Evolutionary conservation across 2,329 filamentous ascomycete genomes (phyloP), one percentile per base, ranked within the genome.

Genomic region (Aquanectria penicillioides): DNA sequence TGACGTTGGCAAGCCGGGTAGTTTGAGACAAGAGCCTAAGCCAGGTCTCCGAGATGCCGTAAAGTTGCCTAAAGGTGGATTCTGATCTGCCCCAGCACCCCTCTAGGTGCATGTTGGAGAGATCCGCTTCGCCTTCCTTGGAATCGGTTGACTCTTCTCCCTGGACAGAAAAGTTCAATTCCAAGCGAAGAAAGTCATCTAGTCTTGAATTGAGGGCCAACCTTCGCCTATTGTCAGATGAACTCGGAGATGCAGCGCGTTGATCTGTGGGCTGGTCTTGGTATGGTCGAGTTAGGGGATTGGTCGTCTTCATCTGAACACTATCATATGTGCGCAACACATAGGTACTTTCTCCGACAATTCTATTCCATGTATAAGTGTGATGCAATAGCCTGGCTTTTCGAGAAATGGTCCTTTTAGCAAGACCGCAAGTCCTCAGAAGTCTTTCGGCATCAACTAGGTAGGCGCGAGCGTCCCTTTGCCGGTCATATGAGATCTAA

Each of bases 11-110:
- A 1, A 59, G 13, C 1, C 57, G 43, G 4, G 57, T 55, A 2
- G 57, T 59, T 15, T 59, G 57, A 2, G 57, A 59, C 5, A 59
- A n/a, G 2, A 59, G 51, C n/a, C 50, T 59, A 11, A 59, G n/a
- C 57, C 57, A 59, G 1, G 50, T 38, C 18, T 59, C 57, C 1
- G 57, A 59, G 4, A 59, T 40, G 2, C 57, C 57, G 5, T 59
- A 59, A 1, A 59, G 31, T 2, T 55, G 25, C 29, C 46, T 48
- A 5, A 59, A 41, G 5, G 57, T 31, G 2, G 49, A 49, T 10
- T 59, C 57, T 3, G 57, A 59, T 20, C 23, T 50, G 5, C 33
- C 46, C n/a, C 38, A 22, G 3, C n/a, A 37, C 2, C 7, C 13
- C 25, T 37, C 22, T 15, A 49, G 46, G 10, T 49, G 46, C 7